Evolutionary conservation across 2,329 filamentous ascomycete genomes (phyloP).

Genomic region (Phoma herbarum): DNA sequence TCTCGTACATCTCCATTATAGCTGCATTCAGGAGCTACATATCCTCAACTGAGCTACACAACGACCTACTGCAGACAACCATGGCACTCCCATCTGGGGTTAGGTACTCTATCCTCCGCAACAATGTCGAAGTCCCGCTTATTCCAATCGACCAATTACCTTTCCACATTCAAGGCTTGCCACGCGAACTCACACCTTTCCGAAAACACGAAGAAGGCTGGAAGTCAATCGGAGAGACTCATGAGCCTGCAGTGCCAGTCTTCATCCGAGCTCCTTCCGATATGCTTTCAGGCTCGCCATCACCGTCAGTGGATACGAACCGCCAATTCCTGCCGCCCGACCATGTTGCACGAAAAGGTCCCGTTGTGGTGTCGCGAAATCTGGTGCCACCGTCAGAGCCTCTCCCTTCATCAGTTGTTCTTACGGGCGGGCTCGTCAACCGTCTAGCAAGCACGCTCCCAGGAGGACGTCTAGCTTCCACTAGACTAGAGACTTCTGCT

Average conservation of each 20-base stretch:
- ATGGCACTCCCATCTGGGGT: slow-evolving; percentile 19
- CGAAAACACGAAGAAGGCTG: slow-evolving; percentile 37
- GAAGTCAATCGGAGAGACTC: slow-evolving; percentile 35
- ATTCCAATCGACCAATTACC: slow-evolving; percentile 57
- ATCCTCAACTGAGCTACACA: not conserved
- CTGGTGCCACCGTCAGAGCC: not conserved
- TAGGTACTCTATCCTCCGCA: slow-evolving; percentile 52
- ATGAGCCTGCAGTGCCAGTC: slow-evolving; percentile 19
- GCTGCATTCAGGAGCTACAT: not conserved
- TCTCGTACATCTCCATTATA: not conserved
- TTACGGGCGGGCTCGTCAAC: not conserved
- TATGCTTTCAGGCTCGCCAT: not conserved
- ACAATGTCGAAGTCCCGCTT: slow-evolving; percentile 50
- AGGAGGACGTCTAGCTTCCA: slow-evolving; percentile 12
- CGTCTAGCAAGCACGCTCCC: not conserved
- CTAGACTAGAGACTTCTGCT: slow-evolving; percentile 32
- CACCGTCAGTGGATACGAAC: not conserved
- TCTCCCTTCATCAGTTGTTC: not conserved
- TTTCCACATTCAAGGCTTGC: slow-evolving; percentile 50
- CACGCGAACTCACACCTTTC: slow-evolving; percentile 43
- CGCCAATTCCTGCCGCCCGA: slow-evolving; percentile 31
- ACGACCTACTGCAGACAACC: not conserved
- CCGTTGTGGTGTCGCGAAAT: not conserved
- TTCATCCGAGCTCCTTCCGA: slow-evolving; percentile 16
- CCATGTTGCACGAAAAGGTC: slow-evolving; percentile 23